Evolutionary conservation across 2,329 filamentous ascomycete species (phyloP), one percentile per base, ranked within the genome.

Genomic region (Fusarium mundagurra): DNA sequence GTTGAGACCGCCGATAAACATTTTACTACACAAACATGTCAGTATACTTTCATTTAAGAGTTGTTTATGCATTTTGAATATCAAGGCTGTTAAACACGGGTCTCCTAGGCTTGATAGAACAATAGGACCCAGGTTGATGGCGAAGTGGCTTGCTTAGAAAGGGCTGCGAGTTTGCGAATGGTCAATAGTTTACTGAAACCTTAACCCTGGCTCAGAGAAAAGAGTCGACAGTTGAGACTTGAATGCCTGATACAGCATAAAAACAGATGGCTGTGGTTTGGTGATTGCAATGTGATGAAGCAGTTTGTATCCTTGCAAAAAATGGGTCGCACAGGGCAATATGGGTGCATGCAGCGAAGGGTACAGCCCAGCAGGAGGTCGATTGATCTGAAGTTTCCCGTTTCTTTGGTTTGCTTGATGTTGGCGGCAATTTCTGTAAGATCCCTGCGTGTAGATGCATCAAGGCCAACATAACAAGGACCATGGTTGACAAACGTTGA

Each of bases 1-100:
- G 82, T 99, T 99, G 63, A 99, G 86, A 45, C 96, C 96, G 79
- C 96, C 96, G 84, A 99, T 99, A 80, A 99, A 99, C 96, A 99
- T 99, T 87, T 99, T 99, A 80, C 96, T 99, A 85, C 80, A 50
- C 51, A 44, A 54, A 63, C 55, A 58, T 64, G 70, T 79, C 64
- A 79, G 77, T 59, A 68, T 53, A n/a, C 29, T 44, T 53, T n/a
- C 44, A 27, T 36, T 60, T 53, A 39, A 22, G 31, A 41, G 29
- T 65, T 61, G 50, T 50, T 58, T 41, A 58, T 57, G 66, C 36
- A 58, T 67, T 54, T 48, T 68, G 27, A 59, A 50, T 48, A 62
- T 48, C 53, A 63, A 45, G 51, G 58, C 62, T 69, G 57, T 57
- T 55, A 61, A 33, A 51, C 45, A 67, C 47, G 58, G 47, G 18